Base-by-base conservation (phyloP, 73 alveolate species). In the Strombidium stylifer region DNA sequence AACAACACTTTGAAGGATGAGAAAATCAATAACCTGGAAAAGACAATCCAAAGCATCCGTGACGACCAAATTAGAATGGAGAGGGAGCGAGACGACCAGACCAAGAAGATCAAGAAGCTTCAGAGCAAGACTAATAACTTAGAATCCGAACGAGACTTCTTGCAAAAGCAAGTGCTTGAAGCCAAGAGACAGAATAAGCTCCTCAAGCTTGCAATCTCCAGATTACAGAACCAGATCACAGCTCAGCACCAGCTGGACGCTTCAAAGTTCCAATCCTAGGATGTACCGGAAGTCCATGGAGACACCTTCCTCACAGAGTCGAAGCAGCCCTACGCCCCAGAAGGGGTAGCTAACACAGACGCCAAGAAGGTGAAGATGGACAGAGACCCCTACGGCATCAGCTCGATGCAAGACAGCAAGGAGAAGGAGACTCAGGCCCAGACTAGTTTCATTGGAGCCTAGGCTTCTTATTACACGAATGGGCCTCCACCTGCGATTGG, bases 1-100 rank as follows among this genome's bases (percentile, higher is more conserved):
- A 79, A 59, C 56, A 79, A 60, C 41, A 79, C 81, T 11, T 50
- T 73, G 8, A 79, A 79, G 28, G 90, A 79, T 59, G 75, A 79
- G 35, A 68, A 79, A 39, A 79, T 79, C 18, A 69, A 26, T 44
- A 46, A 51, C 36, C 52, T 79, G 15, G 76, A 79, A 21, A 32
- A 31, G 21, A 49, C 65, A 27, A 79, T 79, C 20, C 81, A 46
- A 23, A 61, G 57, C 20, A 56, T 79, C 32, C 55, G 84, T 20
- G 70, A 57, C n/a, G 84, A 79, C 34, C 73, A 79, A 48, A 79
- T 79, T 31, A 79, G 57, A 18, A 27, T 50, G 32, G 89, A 78
- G 15, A n/a, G n/a, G n/a, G n/a, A n/a, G n/a, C n/a, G n/a, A n/a
- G n/a, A n/a, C n/a, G n/a, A n/a, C n/a, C n/a, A n/a, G n/a, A n/a